Evolutionary conservation across 768 basidiomycete species (phyloP).

Genomic region (Suillus fuscotomentosus): DNA sequence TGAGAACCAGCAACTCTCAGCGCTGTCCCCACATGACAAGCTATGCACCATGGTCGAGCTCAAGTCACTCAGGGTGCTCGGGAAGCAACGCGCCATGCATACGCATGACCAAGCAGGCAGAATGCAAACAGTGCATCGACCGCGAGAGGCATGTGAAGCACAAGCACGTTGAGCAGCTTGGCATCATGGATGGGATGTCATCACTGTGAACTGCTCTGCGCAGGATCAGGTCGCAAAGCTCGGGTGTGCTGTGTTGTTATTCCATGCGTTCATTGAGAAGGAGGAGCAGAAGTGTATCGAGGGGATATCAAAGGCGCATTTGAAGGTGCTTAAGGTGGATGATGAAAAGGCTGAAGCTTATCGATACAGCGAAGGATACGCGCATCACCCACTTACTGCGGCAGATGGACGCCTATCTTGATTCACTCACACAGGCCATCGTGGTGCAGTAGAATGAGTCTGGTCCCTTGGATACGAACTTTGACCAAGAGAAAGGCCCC

Average conservation of each 20-base stretch:
- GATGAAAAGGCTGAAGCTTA: too few relatives aligned
- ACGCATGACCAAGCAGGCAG: constrained; percentile 82
- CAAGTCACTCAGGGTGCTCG: constrained; percentile 82
- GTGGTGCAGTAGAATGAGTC: constrained; percentile 85
- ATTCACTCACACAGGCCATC: constrained; percentile 92
- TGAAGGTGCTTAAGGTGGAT: too few relatives aligned
- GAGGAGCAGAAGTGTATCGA: too few relatives aligned
- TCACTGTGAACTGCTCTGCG: too few relatives aligned
- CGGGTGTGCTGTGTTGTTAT: too few relatives aligned
- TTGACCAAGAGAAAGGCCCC: constrained; percentile 68
- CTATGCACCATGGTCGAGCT: constrained; percentile 90
- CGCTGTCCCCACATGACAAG: constrained; percentile 66
- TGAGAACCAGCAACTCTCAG: constrained; percentile 3
- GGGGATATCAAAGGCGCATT: too few relatives aligned
- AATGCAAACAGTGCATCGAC: constrained; percentile 88
- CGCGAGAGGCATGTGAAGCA: too few relatives aligned
- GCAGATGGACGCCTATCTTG: constrained; percentile 93
- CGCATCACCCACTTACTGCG: constrained; percentile 94
- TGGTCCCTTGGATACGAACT: constrained; percentile 39
- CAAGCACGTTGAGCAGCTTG: too few relatives aligned
- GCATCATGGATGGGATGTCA: too few relatives aligned
- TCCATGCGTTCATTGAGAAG: too few relatives aligned
- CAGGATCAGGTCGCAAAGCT: too few relatives aligned
- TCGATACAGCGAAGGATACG: constrained; percentile 99
- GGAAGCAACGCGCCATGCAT: constrained; percentile 90